Base-by-base conservation (phyloP, 768 basidiomycete species). In the Amanita fuliginea region DNA sequence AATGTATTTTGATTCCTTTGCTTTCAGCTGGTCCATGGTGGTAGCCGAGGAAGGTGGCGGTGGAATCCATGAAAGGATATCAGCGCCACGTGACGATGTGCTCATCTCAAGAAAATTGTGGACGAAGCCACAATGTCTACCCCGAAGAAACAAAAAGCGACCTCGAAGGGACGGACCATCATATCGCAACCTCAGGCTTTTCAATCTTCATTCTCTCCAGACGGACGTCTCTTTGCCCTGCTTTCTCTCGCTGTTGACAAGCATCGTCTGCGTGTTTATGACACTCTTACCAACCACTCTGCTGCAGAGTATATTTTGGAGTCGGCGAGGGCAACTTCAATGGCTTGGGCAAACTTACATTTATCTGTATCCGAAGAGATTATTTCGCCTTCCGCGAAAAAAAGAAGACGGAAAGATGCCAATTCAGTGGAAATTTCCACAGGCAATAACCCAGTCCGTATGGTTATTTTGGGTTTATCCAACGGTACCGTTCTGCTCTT, bases 181-280 rank as follows among this genome's bases (percentile, higher is more conserved):
- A 76, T 48, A 73, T 76, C 54, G 59, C 72, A 18, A 68, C 72
- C 65, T 43, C 57, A 71, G 21, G 60, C 69, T 10, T 58, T 67
- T 16, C 63, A 80, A 21, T 80, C 76, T 10, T 67, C 78, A 6
- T 86, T 84, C 65, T 84, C 82, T 7, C 71, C 73, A 4, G 66
- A 71, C 51, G 76, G 73, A 47, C 64, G 68, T 47, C 64, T 76
- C 33, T 83, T 83, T 57, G 80, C 77, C 1, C 72, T 78, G 46
- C 62, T 82, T 24, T 80, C 80, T 8, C 71, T 84, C 19, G 74
- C 81, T 2, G 71, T 85, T 46, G 82, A 85, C 71, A 85, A 82
- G 62, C 81, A 85, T 59, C 74, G 81, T 40, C 64, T 84, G 49
- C 79, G 81, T 56, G 69, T 84, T 34, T 82, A 80, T 61, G 73